A percentile compares a stretch with the other conserved stretches of the same genome.
Conservation (phyloP, 371 early-diverging fungal genomes). For the Lichtheimia ornata region DNA sequence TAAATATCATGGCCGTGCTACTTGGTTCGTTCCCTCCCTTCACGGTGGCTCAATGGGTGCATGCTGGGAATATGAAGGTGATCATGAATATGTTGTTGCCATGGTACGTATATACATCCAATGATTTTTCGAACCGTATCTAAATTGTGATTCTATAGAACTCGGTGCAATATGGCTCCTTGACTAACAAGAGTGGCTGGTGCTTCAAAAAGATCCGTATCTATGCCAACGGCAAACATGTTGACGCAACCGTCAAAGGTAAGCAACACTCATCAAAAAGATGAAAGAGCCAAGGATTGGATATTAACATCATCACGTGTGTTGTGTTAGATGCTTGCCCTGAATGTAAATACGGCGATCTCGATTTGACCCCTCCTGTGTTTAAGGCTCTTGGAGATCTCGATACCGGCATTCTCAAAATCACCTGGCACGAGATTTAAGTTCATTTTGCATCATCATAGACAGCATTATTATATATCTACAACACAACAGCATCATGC, state of each 20-base stretch:
- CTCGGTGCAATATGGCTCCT: conserved; percentile 21
- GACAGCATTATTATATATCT: no score
- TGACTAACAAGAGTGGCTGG: conserved; percentile 25
- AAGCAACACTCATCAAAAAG: no score
- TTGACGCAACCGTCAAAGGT: conserved; percentile 21
- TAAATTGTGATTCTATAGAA: conserved; percentile 14
- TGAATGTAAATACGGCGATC: conserved; percentile 25
- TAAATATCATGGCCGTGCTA: conserved; percentile 8
- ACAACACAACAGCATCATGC: no score
- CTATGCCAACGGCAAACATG: conserved; percentile 18
- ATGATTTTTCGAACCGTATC: not conserved
- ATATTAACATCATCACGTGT: no score
- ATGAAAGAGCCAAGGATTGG: no score
- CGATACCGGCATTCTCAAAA: conserved; percentile 23
- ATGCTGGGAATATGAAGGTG: conserved; percentile 28
- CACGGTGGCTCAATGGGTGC: conserved; percentile 31
- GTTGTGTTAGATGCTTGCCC: conserved; percentile 34
- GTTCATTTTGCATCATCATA: no score
- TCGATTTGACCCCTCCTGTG: conserved; percentile 27
- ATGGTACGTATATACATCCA: conserved; percentile 14
- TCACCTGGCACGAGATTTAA: conserved; percentile 27
- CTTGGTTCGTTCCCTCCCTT: conserved; percentile 31
- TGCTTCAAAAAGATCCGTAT: conserved; percentile 30
- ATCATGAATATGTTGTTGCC: conserved; percentile 27
- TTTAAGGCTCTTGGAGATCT: conserved; percentile 22